Evolutionary conservation across 768 basidiomycete genomes (phyloP).

Genomic region (Austroboletus festivus): DNA sequence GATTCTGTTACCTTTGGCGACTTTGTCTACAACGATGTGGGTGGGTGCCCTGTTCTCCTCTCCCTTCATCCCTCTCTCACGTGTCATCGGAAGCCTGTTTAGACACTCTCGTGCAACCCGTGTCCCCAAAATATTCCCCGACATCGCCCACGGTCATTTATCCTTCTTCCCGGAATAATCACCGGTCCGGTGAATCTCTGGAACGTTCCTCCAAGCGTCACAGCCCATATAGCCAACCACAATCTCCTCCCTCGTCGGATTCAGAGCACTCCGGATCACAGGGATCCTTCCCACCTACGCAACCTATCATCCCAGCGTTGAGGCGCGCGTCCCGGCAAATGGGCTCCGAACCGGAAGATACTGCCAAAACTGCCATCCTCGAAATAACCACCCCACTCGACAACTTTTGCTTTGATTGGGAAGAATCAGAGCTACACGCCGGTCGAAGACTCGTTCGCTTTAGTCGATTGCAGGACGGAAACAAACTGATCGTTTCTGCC

Average conservation of each 20-base stretch:
- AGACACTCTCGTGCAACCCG: not conserved
- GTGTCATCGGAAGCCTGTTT: conserved; percentile 4
- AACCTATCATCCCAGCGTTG: conserved; percentile 11
- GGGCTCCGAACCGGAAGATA: conserved; percentile 36
- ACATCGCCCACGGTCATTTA: not conserved
- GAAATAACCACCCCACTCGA: conserved; percentile 58
- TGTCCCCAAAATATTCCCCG: not conserved
- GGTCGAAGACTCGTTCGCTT: conserved; percentile 89
- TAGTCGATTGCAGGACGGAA: conserved; percentile 71
- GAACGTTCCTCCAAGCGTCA: conserved; percentile 36
- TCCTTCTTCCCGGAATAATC: conserved; percentile 16
- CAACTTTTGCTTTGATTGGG: conserved; percentile 56
- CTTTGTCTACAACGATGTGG: conserved; percentile 59
- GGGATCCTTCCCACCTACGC: conserved; percentile 19
- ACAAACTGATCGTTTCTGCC: conserved; percentile 74
- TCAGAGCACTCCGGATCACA: conserved; percentile 33
- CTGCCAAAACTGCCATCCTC: conserved; percentile 55
- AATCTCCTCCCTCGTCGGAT: conserved; percentile 41
- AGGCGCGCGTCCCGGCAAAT: conserved; percentile 24
- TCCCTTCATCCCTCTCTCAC: not conserved
- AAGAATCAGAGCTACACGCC: conserved; percentile 57
- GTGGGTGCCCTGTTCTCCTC: conserved; percentile 24
- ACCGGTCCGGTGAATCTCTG: conserved; percentile 23
- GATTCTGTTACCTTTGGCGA: conserved; percentile 70
- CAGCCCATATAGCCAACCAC: conserved; percentile 39